Conservation (phyloP, 192 early-diverging fungal genomes). For the Linnemannia exigua region DNA sequence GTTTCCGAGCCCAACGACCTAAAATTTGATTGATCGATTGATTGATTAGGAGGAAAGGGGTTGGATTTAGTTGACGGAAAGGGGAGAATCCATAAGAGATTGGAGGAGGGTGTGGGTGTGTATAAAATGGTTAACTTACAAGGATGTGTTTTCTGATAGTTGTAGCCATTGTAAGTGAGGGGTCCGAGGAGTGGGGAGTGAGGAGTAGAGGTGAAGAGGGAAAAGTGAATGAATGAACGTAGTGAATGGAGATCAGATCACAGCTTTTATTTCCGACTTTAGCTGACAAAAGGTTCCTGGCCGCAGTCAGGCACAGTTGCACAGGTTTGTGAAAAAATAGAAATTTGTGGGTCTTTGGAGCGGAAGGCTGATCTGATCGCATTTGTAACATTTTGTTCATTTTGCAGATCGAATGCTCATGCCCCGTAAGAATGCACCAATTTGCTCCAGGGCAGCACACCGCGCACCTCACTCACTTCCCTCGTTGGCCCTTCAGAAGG, state of each 20-base stretch:
- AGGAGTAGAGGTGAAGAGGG: neutral
- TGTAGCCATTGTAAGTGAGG: constrained; percentile 8
- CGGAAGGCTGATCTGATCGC: constrained; percentile 4
- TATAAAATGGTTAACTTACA: no score
- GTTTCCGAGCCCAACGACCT: constrained; percentile 84
- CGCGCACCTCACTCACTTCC: constrained; percentile 13
- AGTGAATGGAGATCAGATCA: constrained; percentile 9
- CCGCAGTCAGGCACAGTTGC: constrained; percentile 7
- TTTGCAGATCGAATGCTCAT: neutral
- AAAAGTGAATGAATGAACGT: constrained; percentile 1
- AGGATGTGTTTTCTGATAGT: constrained; percentile 21
- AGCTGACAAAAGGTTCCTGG: constrained; percentile 6
- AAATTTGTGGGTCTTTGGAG: neutral
- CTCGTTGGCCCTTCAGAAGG: constrained; percentile 28
- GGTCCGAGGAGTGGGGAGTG: neutral
- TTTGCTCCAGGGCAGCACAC: neutral
- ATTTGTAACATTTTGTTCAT: neutral
- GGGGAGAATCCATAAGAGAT: neutral
- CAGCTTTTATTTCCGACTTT: neutral
- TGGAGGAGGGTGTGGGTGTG: neutral
- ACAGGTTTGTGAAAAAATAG: neutral
- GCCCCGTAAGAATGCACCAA: constrained; percentile 21
- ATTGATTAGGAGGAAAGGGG: neutral
- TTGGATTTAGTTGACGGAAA: neutral
- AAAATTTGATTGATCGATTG: neutral